These are phyloP conservation scores for Phytophthora pini DNA, from an alignment of 352 stramenopile genomes.

Conservation along the genomic window DNA sequence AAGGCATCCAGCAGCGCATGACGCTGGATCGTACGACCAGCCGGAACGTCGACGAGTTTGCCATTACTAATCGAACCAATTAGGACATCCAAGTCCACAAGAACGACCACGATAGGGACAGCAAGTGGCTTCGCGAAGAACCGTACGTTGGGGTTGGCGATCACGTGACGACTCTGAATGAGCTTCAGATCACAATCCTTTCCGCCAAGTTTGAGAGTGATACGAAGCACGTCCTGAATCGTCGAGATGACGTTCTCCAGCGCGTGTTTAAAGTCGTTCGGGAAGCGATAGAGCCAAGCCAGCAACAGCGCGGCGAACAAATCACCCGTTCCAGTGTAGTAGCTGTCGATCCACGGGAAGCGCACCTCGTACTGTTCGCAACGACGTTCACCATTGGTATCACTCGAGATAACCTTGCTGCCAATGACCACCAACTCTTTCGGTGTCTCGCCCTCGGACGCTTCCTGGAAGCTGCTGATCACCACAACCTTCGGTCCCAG, in stretches of 20 bases:
- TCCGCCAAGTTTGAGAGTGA: constrained; percentile 65
- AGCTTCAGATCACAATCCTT: constrained; percentile 85
- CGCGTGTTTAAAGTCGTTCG: constrained; percentile 65
- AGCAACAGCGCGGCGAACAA: constrained; percentile 85
- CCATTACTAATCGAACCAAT: constrained; percentile 23
- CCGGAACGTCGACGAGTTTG: constrained; percentile 24
- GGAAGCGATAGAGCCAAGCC: constrained; percentile 74
- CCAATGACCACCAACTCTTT: constrained; percentile 76
- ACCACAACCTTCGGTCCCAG: constrained; percentile 79
- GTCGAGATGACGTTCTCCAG: constrained; percentile 83
- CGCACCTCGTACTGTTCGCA: constrained; percentile 85
- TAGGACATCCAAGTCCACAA: constrained; percentile 38
- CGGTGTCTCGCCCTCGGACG: constrained; percentile 23
- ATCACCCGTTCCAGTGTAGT: constrained; percentile 87
- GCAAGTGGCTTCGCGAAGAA: constrained; percentile 56
- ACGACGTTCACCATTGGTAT: constrained; percentile 7
- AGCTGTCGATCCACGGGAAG: constrained; percentile 80
- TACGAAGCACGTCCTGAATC: constrained; percentile 81
- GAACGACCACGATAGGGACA: constrained; percentile 34
- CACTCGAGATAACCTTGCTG: constrained; percentile 45
- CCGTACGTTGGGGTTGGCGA: constrained; percentile 58
- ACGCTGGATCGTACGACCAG: constrained; percentile 19
- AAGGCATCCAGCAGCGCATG: constrained; percentile 29
- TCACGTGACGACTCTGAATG: constrained; percentile 81
- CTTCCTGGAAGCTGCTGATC: constrained; percentile 82